Evolutionary conservation across 1,284 basidiomycete genomes (phyloP).

Genomic region (Leccinum discolor): DNA sequence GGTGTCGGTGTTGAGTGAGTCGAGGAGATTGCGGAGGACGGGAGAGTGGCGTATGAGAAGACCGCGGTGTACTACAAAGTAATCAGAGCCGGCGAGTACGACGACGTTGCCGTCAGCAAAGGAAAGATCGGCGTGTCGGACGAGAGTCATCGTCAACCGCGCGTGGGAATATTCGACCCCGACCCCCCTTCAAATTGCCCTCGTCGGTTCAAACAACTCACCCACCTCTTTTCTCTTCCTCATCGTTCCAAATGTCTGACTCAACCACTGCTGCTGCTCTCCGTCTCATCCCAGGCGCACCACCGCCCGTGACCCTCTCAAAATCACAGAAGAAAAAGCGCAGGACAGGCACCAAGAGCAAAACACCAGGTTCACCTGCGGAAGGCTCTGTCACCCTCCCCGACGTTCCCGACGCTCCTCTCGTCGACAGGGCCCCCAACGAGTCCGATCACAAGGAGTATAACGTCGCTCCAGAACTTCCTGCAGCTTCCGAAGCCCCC

Average conservation of each 20-base stretch:
- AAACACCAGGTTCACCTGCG: conserved; percentile 38
- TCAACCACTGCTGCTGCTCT: conserved; percentile 26
- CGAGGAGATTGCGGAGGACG: conserved; percentile 42
- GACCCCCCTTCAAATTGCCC: conserved; percentile 17
- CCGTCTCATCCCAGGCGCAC: conserved; percentile 75
- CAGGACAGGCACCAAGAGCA: conserved; percentile 48
- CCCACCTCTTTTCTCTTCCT: neutral
- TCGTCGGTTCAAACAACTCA: neutral
- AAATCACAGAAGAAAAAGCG: conserved; percentile 74
- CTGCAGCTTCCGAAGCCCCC: conserved; percentile 43
- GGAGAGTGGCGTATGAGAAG: conserved; percentile 61
- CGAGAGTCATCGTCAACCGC: conserved; percentile 19
- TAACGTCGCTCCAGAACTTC: conserved; percentile 47
- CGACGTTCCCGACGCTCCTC: conserved; percentile 48
- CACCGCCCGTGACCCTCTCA: conserved; percentile 53
- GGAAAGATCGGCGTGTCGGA: conserved; percentile 54
- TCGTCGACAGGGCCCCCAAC: conserved; percentile 52
- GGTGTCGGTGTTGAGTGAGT: conserved; percentile 30
- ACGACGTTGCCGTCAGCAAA: conserved; percentile 71
- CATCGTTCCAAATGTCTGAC: conserved; percentile 44
- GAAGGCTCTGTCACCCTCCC: conserved; percentile 41
- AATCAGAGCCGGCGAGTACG: conserved; percentile 51
- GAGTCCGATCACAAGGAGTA: conserved; percentile 49
- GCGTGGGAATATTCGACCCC: conserved; percentile 23
- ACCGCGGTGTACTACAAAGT: conserved; percentile 71